Evolutionary conservation across 2,329 filamentous ascomycete genomes (phyloP).

Genomic region (Colletotrichum coccodes): DNA sequence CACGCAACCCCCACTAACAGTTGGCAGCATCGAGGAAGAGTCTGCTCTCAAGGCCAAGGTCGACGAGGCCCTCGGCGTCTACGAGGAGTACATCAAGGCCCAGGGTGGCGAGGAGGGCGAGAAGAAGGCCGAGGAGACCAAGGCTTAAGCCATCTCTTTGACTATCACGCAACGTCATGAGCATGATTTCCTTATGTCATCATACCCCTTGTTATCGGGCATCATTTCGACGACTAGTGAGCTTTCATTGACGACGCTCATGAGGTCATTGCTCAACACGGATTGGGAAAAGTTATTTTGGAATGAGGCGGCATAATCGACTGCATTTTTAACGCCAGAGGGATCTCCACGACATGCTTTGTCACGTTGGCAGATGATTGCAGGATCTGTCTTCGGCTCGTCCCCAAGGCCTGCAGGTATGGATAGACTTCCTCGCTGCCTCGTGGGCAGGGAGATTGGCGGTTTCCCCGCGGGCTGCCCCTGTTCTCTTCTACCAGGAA

Average conservation of each 20-base stretch:
- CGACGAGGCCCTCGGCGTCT: conserved; percentile 95
- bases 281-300: conserved; percentile 35
- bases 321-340: conserved; percentile 32
- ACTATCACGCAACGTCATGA: conserved; percentile 31
- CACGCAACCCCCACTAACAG: conserved; percentile 26
- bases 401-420: conserved; percentile 27
- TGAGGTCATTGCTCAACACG: conserved; percentile 32
- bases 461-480: conserved; percentile 47
- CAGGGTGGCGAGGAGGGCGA: conserved; percentile 68
- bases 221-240: conserved; percentile 31
- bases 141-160: conserved; percentile 46
- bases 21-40: conserved; percentile 86
- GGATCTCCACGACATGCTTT: conserved; percentile 31
- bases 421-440: conserved; percentile 33
- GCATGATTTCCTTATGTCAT: conserved; percentile 35
- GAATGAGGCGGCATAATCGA: conserved; percentile 33
- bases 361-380: conserved; percentile 12
- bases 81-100: conserved; percentile 98
- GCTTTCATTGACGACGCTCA: conserved; percentile 26
- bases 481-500: conserved; percentile 31
- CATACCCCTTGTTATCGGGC: conserved; percentile 35
- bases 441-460: conserved; percentile 52
- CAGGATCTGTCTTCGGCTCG: conserved; percentile 8
- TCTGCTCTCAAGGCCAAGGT: conserved; percentile 92
- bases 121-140: conserved; percentile 57